Evolutionary conservation across 139 green algal genomes (phyloP).

Genomic region (Asterochloris sp.): DNA sequence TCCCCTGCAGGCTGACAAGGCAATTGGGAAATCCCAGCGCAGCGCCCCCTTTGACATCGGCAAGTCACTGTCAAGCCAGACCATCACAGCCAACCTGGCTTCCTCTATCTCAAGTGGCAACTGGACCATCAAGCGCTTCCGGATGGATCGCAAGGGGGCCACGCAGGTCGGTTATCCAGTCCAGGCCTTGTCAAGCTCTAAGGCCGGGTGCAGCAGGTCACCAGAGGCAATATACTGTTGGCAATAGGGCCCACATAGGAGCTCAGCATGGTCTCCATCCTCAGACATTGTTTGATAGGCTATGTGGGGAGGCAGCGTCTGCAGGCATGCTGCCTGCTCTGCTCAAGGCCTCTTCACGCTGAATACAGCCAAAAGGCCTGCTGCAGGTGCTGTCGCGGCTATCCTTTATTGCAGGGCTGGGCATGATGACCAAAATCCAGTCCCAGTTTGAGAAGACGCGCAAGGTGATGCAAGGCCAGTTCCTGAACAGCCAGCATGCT

Average conservation of each 20-base stretch:
- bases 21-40: slow-evolving; percentile 79
- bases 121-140: slow-evolving; percentile 98
- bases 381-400: slow-evolving; percentile 91
- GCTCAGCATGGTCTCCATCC: not conserved
- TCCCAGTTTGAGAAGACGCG: slow-evolving; percentile 98
- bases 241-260: not conserved
- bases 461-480: slow-evolving; percentile 69
- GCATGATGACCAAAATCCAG: slow-evolving; percentile 99
- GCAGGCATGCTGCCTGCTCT: too few relatives aligned
- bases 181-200: not conserved
- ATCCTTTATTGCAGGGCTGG: slow-evolving; percentile 92
- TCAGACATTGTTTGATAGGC: not conserved
- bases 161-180: slow-evolving; percentile 63
- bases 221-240: not conserved
- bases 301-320: not conserved
- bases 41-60: slow-evolving; percentile 86
- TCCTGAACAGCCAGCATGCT: not conserved
- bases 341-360: too few relatives aligned
- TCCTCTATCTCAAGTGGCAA: slow-evolving; percentile 89
- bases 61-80: slow-evolving; percentile 91
- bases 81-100: slow-evolving; percentile 93
- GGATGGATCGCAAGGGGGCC: slow-evolving; percentile 97
- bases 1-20: slow-evolving; percentile 66
- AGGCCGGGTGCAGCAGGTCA: not conserved
- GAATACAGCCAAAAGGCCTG: too few relatives aligned